Base-by-base conservation (phyloP, 768 basidiomycete genomes). In the Hemileccinum impolitum region DNA sequence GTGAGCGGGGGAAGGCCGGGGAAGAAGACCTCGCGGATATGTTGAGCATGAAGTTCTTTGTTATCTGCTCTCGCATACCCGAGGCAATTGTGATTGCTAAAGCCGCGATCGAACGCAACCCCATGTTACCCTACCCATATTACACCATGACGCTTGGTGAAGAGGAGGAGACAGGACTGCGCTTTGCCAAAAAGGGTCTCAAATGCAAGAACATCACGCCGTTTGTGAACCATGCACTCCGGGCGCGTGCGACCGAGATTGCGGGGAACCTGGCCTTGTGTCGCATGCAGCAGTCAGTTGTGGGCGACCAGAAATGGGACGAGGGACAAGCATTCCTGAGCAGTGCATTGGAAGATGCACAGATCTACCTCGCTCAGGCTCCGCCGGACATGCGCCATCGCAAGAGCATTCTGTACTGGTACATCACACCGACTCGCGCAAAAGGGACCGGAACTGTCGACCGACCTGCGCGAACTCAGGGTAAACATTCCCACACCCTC, bases 351-450 rank as follows among this genome's bases (percentile, higher is more conserved):
- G 80, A 84, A 28, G 83, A 85, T 54, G 71, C 82, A 18, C 81
- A 78, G 56, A 66, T 66, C 2, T 85, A 76, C 57, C 67, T 81
- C 4, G 61, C 69, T 0, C 66, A 79, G 39, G 80, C 81, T 0
- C 81, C 83, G 0, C 82, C 82, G 0, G 82, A 85, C 54, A 76
- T 78, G 45, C 68, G 79, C 13, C 72, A 82, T 55, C 79, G 81
- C 75, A 76, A 75, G 63, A 75, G 73, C 28, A 74, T 82, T 4
- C 56, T 78, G 26, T 79, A 79, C 56, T 82, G 82, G 81, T 74
- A 76, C 55, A 75, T 81, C 14, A 54, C 84, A 15, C 66, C 82
- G 17, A 75, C 72, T 9, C 18, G 66, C 75, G 8, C 69, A 80
- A 30, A 72, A 71, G 30, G 81, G 80, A 8, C 68, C 73, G 1